A percentile compares a stretch with the other conserved stretches of the same genome.
Conservation (phyloP, 768 basidiomycete species). For the Auriscalpium microsporum region DNA sequence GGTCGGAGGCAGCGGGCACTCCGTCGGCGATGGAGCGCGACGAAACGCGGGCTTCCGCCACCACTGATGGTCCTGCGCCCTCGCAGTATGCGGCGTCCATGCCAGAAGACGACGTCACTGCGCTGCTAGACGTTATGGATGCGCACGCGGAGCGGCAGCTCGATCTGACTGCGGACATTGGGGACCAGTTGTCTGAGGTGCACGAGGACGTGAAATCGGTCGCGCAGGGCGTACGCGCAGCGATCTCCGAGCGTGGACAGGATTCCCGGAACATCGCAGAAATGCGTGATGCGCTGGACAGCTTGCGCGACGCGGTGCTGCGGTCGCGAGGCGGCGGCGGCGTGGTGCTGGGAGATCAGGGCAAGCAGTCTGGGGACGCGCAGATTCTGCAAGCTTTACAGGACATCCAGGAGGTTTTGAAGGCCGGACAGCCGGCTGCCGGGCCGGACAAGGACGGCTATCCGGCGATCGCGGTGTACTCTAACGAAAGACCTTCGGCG, state of each 20-base stretch:
- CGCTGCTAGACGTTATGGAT: constrained; percentile 11
- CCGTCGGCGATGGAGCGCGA: constrained; percentile 1
- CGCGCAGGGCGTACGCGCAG: constrained; percentile 3
- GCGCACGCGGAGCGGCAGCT: constrained; percentile 14
- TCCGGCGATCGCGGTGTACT: neutral
- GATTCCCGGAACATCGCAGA: constrained; percentile 13
- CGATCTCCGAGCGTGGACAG: constrained; percentile 5
- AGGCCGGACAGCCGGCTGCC: constrained; percentile 29
- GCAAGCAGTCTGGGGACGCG: too few species aligned
- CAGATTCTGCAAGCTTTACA: constrained; percentile 4
- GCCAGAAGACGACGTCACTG: neutral
- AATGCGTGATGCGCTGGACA: constrained; percentile 3
- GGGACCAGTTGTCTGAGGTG: constrained; percentile 2
- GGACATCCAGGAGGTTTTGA: constrained; percentile 32
- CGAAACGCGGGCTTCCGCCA: constrained; percentile 1
- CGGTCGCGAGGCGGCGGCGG: neutral
- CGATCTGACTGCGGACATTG: constrained; percentile 8
- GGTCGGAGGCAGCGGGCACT: neutral
- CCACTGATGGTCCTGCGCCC: neutral
- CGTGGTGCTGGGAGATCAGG: neutral
- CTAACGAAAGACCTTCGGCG: constrained; percentile 14
- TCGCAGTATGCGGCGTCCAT: constrained; percentile 6
- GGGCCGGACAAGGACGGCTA: constrained; percentile 13
- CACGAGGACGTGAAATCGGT: constrained; percentile 7
- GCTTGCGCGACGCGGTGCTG: constrained; percentile 2